A percentile compares a stretch with the other conserved stretches of the same genome.
phyloP scores from a whole-genome alignment of 257 asterid genomes.

The Solanum etuberosum region DNA sequence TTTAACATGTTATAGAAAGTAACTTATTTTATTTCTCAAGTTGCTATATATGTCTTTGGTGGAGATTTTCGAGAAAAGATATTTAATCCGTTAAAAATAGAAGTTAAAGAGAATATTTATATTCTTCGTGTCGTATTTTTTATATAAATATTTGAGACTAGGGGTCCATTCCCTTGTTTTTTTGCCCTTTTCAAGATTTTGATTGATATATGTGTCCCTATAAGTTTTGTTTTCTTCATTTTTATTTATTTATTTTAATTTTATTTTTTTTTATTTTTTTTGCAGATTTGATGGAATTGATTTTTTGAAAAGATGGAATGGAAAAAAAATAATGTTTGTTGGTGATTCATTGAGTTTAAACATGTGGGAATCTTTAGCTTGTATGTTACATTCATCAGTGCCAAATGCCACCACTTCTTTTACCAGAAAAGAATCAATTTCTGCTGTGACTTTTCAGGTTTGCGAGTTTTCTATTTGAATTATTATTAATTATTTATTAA shows the following conservation, averaged over 20 bases:
- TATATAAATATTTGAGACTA: not conserved
- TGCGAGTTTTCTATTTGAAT: not conserved
- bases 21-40: not conserved
- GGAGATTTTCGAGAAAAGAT: not conserved
- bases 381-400: conserved; percentile 10
- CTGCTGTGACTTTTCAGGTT: conserved; percentile 7
- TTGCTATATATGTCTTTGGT: not conserved
- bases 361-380: conserved; percentile 12
- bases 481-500: too few species aligned
- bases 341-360: conserved; percentile 22
- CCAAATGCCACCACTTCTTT: not conserved
- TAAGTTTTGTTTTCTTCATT: not conserved
- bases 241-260: not conserved
- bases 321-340: conserved; percentile 17
- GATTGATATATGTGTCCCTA: not conserved
- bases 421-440: not conserved
- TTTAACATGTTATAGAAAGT: too few species aligned
- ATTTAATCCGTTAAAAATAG: not conserved
- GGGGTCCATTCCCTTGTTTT: not conserved
- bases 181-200: not conserved
- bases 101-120: not conserved
- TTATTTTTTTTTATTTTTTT: too few species aligned
- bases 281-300: conserved; percentile 12
- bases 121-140: not conserved
- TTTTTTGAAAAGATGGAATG: conserved; percentile 12